phyloP scores from a whole-genome alignment of 78 protist species.

The Dictyostelium firmibasis region DNA sequence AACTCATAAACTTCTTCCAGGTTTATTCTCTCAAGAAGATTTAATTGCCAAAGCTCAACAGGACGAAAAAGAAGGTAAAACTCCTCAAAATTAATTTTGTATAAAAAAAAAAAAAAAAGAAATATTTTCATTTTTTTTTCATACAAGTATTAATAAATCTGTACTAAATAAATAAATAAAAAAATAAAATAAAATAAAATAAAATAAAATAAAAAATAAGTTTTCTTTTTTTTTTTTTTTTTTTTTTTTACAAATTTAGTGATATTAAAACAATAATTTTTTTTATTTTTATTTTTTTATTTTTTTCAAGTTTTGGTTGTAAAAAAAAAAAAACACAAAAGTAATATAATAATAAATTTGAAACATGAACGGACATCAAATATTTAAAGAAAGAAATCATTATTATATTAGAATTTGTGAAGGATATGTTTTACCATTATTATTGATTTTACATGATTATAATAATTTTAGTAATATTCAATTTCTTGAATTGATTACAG shows the following conservation, averaged over 20 bases:
- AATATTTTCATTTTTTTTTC: not conserved
- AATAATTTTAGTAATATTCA: not conserved
- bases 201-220: not conserved
- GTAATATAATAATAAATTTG: too few relatives aligned
- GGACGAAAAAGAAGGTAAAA: not conserved
- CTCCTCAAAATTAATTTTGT: not conserved
- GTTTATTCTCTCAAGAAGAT: constrained; percentile 24
- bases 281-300: not conserved
- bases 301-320: too few relatives aligned
- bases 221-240: not conserved
- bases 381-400: constrained; percentile 50
- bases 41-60: not conserved
- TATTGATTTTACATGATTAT: constrained; percentile 44
- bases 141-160: not conserved
- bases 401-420: constrained; percentile 50
- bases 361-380: not conserved
- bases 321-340: too few relatives aligned
- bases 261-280: too few relatives aligned
- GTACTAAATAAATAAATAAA: too few relatives aligned
- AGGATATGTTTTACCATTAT: constrained; percentile 43
- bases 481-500: constrained; percentile 33
- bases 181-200: not conserved
- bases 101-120: not conserved
- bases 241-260: not conserved
- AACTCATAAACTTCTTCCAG: constrained; percentile 55